A percentile compares a stretch with the other conserved stretches of the same genome.
These are phyloP conservation scores for Penicillium paxilli DNA, from an alignment of 495 filamentous ascomycete species.

Conservation along the genomic window DNA sequence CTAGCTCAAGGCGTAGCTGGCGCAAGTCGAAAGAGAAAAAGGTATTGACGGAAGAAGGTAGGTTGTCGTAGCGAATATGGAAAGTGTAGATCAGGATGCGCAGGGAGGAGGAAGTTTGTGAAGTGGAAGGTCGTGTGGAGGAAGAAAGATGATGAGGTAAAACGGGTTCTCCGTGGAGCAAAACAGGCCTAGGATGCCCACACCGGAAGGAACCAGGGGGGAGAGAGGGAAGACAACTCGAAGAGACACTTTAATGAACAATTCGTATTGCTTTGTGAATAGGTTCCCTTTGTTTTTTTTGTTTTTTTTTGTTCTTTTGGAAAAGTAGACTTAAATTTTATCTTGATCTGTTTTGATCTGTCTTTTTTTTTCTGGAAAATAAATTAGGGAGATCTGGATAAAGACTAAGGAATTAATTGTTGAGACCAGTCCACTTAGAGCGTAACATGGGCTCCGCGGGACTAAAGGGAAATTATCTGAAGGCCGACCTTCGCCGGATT, in stretches of 20 bases:
- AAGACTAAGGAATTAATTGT: conserved; percentile 2
- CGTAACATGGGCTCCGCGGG: not conserved
- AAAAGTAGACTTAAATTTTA: too few species aligned
- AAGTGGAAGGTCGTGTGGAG: too few species aligned
- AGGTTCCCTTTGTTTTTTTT: not conserved
- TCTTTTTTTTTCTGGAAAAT: too few species aligned
- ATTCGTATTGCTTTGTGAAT: too few species aligned
- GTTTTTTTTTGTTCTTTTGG: not conserved
- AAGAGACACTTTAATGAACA: too few species aligned
- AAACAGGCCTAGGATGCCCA: conserved; percentile 12
- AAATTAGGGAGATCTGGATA: not conserved
- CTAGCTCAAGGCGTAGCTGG: conserved; percentile 39
- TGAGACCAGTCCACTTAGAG: not conserved
- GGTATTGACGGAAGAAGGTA: conserved; percentile 3
- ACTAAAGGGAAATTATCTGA: conserved; percentile 15
- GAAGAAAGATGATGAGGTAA: conserved; percentile 22
- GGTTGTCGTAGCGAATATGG: not conserved
- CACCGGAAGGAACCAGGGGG: conserved; percentile 8
- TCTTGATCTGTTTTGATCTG: too few species aligned
- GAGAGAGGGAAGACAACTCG: not conserved
- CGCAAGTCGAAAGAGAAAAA: conserved; percentile 17
- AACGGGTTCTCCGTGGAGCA: conserved; percentile 23
- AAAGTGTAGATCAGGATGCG: conserved; percentile 1
- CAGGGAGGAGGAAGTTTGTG: conserved; percentile 8
- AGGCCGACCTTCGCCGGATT: conserved; percentile 22